Conservation (phyloP, 2,329 filamentous ascomycete species). For the Curvularia lunata region DNA sequence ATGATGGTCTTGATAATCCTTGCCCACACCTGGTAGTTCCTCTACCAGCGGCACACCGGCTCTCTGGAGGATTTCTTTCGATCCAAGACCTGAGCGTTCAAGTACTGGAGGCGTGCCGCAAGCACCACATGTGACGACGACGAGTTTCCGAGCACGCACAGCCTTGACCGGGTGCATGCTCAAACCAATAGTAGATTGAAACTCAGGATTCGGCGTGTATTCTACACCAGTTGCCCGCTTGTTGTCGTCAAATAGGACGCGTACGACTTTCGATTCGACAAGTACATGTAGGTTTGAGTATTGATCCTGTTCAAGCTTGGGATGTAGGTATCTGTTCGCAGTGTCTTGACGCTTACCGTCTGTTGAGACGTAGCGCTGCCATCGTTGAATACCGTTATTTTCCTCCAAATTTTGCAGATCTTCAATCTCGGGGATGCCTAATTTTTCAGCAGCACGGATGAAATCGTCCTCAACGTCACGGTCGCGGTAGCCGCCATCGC, state of each 20-base stretch:
- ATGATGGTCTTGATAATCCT: conserved; percentile 69
- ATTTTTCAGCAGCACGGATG: conserved; percentile 54
- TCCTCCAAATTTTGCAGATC: conserved; percentile 61
- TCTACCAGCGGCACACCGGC: conserved; percentile 61
- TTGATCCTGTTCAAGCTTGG: conserved; percentile 56
- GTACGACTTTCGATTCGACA: conserved; percentile 62
- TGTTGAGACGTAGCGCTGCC: conserved; percentile 57
- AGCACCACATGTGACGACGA: conserved; percentile 60
- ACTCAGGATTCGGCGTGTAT: conserved; percentile 58
- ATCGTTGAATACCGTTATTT: conserved; percentile 53
- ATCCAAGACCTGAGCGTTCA: conserved; percentile 68
- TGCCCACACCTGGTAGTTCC: conserved; percentile 67
- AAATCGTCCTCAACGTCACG: conserved; percentile 56
- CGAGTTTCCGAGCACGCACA: conserved; percentile 62
- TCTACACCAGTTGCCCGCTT: conserved; percentile 66
- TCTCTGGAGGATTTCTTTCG: conserved; percentile 55
- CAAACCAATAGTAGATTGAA: conserved; percentile 38
- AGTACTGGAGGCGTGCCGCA: conserved; percentile 63
- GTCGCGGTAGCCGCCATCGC: conserved; percentile 56
- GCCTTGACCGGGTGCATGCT: conserved; percentile 45
- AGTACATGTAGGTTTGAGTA: conserved; percentile 67
- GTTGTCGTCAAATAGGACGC: conserved; percentile 61
- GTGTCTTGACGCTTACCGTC: conserved; percentile 65
- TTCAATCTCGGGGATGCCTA: conserved; percentile 60
- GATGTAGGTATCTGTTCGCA: conserved; percentile 62